Evolutionary conservation across 495 filamentous ascomycete genomes (phyloP), one percentile per base, ranked within the genome.

Genomic region (Aspergillus hancockii): DNA sequence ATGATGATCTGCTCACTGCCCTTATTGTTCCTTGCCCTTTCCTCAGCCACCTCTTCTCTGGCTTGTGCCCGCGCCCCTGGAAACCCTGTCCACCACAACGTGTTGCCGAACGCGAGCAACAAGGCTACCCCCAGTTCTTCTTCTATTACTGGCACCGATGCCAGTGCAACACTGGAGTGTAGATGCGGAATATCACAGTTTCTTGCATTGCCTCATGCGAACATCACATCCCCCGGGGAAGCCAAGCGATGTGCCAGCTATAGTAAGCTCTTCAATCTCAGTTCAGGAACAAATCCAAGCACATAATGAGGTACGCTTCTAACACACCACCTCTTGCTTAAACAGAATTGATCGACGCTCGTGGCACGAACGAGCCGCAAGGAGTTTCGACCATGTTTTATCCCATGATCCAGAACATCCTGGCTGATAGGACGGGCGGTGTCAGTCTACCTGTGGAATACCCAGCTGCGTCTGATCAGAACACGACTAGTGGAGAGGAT

Each of bases 261-360:
- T 55, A 45, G 14, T 16, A 19, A 19, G 38, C 34, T 4, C 4
- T 36, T 10, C 12, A 5, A 36, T 36, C 34, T 36, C 9, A 36
- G 34, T 36, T 14, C 34, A 9, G 13, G 13, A 28, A 28, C 25
- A 3, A 28, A 28, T 28, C 3, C 4, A 36, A 14, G 34, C 34
- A 36, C 12, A 9, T 36, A 36, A 2, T 36, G 13, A 14, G 34
- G 12, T 14, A 36, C 9, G 2, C 34, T 2, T 10, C 34, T 36
- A 36, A 36, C 34, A 36, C 8, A 5, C 4, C 13, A 36, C 13
- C 10, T 32, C 5, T 36, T 36, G 34, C 34, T 5, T 14, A 36
- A 45, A 54, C 38, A 54, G 34, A 54, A 18, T 14, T 54, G 18
- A 54, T 54, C n/a, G 52, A 54, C 21, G 52, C 52, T 13, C 52